Conservation (phyloP, 176 grass and related monocot genomes). For the Oryza glumipatula region DNA sequence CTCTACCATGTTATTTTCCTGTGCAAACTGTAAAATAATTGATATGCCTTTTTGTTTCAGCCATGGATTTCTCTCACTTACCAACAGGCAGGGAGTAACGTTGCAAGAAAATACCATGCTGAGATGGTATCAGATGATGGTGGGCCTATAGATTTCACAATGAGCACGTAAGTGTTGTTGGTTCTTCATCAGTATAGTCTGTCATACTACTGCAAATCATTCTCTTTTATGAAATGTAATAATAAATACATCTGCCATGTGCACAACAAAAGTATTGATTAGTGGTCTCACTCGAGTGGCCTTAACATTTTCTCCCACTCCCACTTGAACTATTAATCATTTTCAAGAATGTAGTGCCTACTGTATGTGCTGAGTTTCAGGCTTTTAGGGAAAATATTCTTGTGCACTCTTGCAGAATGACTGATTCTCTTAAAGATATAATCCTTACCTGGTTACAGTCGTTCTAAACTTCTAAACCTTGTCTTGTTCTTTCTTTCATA, state of each 20-base stretch:
- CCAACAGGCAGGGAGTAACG: conserved; percentile 44
- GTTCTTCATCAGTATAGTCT: not conserved
- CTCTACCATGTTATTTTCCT: not conserved
- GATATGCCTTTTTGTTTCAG: conserved; percentile 34
- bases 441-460: too few species aligned
- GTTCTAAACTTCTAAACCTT: too few species aligned
- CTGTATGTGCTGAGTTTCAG: too few species aligned
- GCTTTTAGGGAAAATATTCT: too few species aligned
- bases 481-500: too few species aligned
- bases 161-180: conserved; percentile 55
- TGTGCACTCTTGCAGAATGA: too few species aligned
- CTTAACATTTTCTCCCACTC: not conserved
- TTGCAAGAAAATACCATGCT: conserved; percentile 57
- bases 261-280: not conserved
- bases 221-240: not conserved
- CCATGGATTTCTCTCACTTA: conserved; percentile 72
- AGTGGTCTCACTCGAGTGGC: not conserved
- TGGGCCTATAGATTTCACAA: conserved; percentile 68
- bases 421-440: too few species aligned
- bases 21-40: conserved; percentile 24
- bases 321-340: too few species aligned
- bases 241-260: not conserved
- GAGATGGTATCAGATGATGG: conserved; percentile 62
- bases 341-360: too few species aligned
- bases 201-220: not conserved